These are phyloP conservation scores for Jackrogersella multiformis DNA, from an alignment of 495 filamentous ascomycete genomes.

Conservation along the genomic window DNA sequence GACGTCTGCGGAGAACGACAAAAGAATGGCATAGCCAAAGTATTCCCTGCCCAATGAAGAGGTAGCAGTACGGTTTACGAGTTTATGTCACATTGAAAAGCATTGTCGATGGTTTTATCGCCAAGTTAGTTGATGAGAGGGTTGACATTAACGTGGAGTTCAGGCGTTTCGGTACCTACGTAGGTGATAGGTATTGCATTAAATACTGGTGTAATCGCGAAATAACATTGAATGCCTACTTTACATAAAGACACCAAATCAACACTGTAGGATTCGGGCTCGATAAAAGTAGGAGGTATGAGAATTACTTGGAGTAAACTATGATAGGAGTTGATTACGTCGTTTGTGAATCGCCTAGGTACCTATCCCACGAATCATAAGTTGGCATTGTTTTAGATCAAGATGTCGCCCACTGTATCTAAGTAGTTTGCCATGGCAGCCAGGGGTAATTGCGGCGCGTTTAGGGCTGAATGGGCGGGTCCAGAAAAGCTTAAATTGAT, in stretches of 20 bases:
- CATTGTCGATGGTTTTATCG: constrained; percentile 7
- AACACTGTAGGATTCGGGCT: too few species aligned
- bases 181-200: too few species aligned
- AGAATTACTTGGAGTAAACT: too few species aligned
- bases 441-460: neutral
- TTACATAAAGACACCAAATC: too few species aligned
- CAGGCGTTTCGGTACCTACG: constrained; percentile 35
- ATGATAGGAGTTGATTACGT: too few species aligned
- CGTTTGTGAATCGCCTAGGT: constrained; percentile 8
- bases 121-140: neutral
- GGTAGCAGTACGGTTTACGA: constrained; percentile 10
- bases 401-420: constrained; percentile 21
- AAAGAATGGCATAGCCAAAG: constrained; percentile 46
- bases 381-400: too few species aligned
- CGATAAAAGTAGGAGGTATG: too few species aligned
- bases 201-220: neutral
- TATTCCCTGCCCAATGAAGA: neutral
- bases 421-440: neutral
- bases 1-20: constrained; percentile 57
- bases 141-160: constrained; percentile 27
- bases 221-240: too few species aligned
- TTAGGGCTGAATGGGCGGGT: constrained; percentile 10
- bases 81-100: constrained; percentile 24
- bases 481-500: constrained; percentile 24
- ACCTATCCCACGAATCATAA: too few species aligned